Conservation (phyloP, 305 asterid species). For the Withania somnifera region DNA sequence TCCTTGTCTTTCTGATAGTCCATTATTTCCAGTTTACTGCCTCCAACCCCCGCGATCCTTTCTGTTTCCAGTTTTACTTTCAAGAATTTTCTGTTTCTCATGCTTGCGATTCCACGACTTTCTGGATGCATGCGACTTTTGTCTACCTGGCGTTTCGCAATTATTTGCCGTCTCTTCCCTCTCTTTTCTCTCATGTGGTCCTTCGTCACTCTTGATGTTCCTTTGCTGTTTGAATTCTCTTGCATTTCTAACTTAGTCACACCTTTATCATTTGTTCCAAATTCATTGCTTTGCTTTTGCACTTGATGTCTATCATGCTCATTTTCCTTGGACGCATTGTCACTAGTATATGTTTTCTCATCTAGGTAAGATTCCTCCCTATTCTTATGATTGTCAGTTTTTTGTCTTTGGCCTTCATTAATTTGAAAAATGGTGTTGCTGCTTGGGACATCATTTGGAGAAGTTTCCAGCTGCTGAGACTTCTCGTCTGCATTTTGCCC, state of each 20-base stretch:
- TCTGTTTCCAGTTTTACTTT: slow-evolving; percentile 2
- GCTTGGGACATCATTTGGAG: slow-evolving; percentile 5
- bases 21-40: not conserved
- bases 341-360: slow-evolving; percentile 1
- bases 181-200: slow-evolving; percentile 19
- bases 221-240: slow-evolving; percentile 7
- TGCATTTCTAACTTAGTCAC: slow-evolving; percentile 6
- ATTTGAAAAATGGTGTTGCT: not conserved
- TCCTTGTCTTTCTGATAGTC: not conserved
- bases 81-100: not conserved
- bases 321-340: not conserved
- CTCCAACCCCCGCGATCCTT: not conserved
- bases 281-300: not conserved
- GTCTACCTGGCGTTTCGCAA: slow-evolving; percentile 3
- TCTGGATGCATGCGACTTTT: slow-evolving; percentile 3
- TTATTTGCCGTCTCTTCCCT: slow-evolving; percentile 31
- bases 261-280: not conserved
- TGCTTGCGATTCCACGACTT: slow-evolving; percentile 12
- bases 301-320: not conserved
- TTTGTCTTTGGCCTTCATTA: not conserved
- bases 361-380: not conserved
- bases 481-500: not conserved
- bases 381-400: not conserved
- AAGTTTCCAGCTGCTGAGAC: slow-evolving; percentile 1
- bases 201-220: slow-evolving; percentile 11